Base-by-base conservation (phyloP, 1,139 yeast species). In the Yamadazyma triangularis region DNA sequence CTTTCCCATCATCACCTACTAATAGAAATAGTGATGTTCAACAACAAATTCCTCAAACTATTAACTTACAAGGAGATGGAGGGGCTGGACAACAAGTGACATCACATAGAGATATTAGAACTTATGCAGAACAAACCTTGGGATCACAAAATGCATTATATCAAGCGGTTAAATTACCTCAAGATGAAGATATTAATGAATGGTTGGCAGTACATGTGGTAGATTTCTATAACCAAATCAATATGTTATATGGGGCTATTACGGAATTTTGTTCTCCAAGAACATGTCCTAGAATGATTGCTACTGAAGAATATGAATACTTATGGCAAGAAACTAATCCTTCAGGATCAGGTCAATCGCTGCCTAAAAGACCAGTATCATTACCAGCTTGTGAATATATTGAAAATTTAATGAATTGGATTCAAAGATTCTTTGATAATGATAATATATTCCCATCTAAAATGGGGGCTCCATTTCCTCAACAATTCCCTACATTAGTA, bases 131-230 rank as follows among this genome's bases (percentile, higher is more conserved):
- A 53, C 91, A 93, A 32, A 91, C 98, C 0, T 65, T 93, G 31
- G 98, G 98, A 0, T 83, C 96, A 0, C 95, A 91, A 28, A 82
- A 91, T 25, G 88, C 88, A 2, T 67, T 91, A 43, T 82, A 85
- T 23, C 95, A 88, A 56, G 98, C 97, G 0, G 97, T 91, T 13
- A 82, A 83, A 50, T 66, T 93, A 24, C 99, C 99, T 12, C 84
- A 77, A 44, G 98, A 93, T 40, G 98, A 91, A 55, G 95, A 87
- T 49, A 53, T 79, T 31, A 82, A 84, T 48, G 98, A 91, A 58
- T 91, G 99, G 99, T 63, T 91, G 32, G 98, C 98, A 0, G 94
- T 89, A 12, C 96, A 91, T 52, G 83, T 81, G 23, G 91, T 81
- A 12, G 89, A 83, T 53, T 91, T 91, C 53, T 91, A 85, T 61